Evolutionary conservation across 148 eudicot genomes (phyloP).

Genomic region (Bassia scoparia): DNA sequence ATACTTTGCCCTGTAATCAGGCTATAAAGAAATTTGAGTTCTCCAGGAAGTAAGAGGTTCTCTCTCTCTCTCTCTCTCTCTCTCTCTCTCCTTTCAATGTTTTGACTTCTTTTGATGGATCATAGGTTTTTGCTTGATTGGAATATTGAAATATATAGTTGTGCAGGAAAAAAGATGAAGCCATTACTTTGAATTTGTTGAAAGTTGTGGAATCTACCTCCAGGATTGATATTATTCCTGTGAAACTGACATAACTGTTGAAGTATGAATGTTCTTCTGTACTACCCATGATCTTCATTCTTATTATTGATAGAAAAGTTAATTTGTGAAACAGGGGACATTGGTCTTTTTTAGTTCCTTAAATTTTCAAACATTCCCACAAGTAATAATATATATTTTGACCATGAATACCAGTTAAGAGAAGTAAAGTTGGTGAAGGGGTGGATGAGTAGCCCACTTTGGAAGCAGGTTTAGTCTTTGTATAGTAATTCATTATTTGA

Average conservation of each 20-base stretch:
- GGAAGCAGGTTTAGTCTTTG: constrained; percentile 82
- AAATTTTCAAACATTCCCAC: background rate
- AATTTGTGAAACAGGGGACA: too few relatives aligned
- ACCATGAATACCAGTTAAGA: constrained; percentile 56
- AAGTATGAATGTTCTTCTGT: constrained; percentile 47
- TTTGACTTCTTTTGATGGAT: background rate
- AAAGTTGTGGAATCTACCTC: constrained; percentile 79
- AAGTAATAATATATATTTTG: background rate
- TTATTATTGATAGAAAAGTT: constrained; percentile 13
- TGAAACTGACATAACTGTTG: constrained; percentile 88
- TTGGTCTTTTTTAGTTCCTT: constrained; percentile 4
- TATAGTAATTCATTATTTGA: too few relatives aligned
- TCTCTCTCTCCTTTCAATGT: constrained; percentile 7
- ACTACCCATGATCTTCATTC: background rate
- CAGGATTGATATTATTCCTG: constrained; percentile 90
- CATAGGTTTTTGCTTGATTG: background rate
- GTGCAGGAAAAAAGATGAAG: constrained; percentile 89
- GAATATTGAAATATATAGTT: constrained; percentile 6
- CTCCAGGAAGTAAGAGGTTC: constrained; percentile 69
- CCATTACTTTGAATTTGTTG: constrained; percentile 77
- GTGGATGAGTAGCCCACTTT: constrained; percentile 76
- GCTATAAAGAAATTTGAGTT: constrained; percentile 44
- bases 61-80: too few relatives aligned
- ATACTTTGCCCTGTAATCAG: constrained; percentile 70
- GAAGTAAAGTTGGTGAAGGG: constrained; percentile 72